Conservation (phyloP, 139 green algal genomes). For the Axilococcus clingmanii region DNA sequence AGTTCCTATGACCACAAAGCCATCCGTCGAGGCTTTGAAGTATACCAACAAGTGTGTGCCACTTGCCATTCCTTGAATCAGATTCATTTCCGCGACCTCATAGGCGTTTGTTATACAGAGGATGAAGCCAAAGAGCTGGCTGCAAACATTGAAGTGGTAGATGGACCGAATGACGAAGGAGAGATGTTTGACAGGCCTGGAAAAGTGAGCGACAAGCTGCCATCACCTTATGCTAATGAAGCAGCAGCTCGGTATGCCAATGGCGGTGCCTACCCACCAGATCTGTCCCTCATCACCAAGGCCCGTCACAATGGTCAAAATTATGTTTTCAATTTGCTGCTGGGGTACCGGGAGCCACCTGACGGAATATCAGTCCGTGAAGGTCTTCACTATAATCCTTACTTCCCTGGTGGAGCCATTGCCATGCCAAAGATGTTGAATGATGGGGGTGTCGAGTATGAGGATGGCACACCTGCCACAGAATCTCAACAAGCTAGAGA, state of each 20-base stretch:
- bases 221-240: constrained; percentile 86
- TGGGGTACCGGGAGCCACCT: constrained; percentile 94
- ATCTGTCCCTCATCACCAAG: constrained; percentile 94
- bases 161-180: constrained; percentile 97
- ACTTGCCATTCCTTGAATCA: constrained; percentile 91
- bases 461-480: constrained; percentile 91
- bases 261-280: constrained; percentile 96
- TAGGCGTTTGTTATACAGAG: constrained; percentile 95
- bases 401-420: constrained; percentile 98
- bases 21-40: constrained; percentile 89
- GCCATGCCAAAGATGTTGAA: constrained; percentile 99
- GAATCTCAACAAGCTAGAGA: constrained; percentile 95
- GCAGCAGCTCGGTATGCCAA: constrained; percentile 89
- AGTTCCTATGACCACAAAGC: constrained; percentile 86
- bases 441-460: constrained; percentile 95
- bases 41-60: constrained; percentile 81
- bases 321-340: constrained; percentile 96
- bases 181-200: constrained; percentile 92
- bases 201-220: constrained; percentile 81
- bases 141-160: constrained; percentile 75
- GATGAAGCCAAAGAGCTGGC: constrained; percentile 94
- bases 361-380: constrained; percentile 89
- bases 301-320: constrained; percentile 94
- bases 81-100: constrained; percentile 91
- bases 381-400: constrained; percentile 99